Evolutionary conservation across 1,284 basidiomycete species (phyloP).

Genomic region (Xerocomus amazonicus): DNA sequence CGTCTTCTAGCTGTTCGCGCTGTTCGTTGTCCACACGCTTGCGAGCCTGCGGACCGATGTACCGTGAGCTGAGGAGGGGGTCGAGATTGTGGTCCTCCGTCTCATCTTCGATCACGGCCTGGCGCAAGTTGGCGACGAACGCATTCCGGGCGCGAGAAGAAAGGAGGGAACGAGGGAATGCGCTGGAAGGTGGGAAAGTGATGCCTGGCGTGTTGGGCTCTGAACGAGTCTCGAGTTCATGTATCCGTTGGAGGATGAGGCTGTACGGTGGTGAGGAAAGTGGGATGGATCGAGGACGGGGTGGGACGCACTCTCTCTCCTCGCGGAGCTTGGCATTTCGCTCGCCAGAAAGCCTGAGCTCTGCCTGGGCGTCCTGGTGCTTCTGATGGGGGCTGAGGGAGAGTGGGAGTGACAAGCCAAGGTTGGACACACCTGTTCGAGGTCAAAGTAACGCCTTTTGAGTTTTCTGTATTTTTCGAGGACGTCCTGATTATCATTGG

Average conservation of each 20-base stretch:
- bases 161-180: conserved; percentile 47
- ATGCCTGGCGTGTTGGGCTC: conserved; percentile 20
- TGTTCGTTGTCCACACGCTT: conserved; percentile 44
- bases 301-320: conserved; percentile 52
- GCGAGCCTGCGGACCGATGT: conserved; percentile 43
- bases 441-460: conserved; percentile 59
- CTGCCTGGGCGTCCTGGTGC: conserved; percentile 51
- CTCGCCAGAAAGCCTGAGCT: conserved; percentile 53
- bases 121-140: conserved; percentile 45
- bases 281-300: conserved; percentile 3
- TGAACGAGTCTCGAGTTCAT: conserved; percentile 48
- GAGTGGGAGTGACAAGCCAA: conserved; percentile 5
- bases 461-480: conserved; percentile 59
- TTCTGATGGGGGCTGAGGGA: conserved; percentile 38
- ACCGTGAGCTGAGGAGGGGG: conserved; percentile 45
- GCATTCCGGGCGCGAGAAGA: conserved; percentile 34
- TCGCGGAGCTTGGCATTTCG: conserved; percentile 54
- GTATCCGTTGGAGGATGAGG: conserved; percentile 53
- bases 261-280: conserved; percentile 32
- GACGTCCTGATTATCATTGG: conserved; percentile 43
- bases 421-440: conserved; percentile 54
- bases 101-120: conserved; percentile 47
- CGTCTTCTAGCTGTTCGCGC: conserved; percentile 38
- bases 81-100: conserved; percentile 44
- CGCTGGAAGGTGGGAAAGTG: conserved; percentile 34